Conservation (phyloP, 2,329 filamentous ascomycete genomes). For the Teratosphaeriaceae sp. region DNA sequence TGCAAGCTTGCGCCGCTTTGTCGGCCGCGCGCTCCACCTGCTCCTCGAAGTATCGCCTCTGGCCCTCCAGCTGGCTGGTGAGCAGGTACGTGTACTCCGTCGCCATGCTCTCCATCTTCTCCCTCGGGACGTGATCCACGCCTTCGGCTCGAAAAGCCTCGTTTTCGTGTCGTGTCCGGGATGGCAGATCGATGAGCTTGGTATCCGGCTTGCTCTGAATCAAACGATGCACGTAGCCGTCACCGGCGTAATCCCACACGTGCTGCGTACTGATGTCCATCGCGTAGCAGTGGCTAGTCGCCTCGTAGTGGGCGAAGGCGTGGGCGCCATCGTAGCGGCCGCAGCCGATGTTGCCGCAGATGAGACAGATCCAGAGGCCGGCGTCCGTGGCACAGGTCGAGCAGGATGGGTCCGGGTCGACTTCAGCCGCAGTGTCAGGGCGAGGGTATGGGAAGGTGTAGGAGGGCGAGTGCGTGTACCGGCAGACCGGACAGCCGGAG, state of each 20-base stretch:
- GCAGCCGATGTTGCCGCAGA: conserved; percentile 88
- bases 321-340: conserved; percentile 92
- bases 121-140: conserved; percentile 64
- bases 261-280: conserved; percentile 91
- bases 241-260: conserved; percentile 95
- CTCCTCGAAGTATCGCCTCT: conserved; percentile 90
- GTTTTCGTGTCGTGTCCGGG: conserved; percentile 31
- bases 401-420: conserved; percentile 64
- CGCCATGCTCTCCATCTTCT: conserved; percentile 71
- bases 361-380: conserved; percentile 92
- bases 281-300: conserved; percentile 82
- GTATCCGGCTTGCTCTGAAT: conserved; percentile 83
- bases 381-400: conserved; percentile 70
- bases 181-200: conserved; percentile 88
- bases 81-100: conserved; percentile 93
- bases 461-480: conserved; percentile 67
- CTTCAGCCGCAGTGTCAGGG: conserved; percentile 29
- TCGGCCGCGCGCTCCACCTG: conserved; percentile 82
- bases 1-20: conserved; percentile 71
- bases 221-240: conserved; percentile 91
- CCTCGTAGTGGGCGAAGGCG: conserved; percentile 88
- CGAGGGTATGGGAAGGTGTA: conserved; percentile 33
- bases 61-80: conserved; percentile 85
- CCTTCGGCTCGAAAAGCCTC: conserved; percentile 33
- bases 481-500: conserved; percentile 86